Percentiles rank a stretch among this genome's conserved stretches.
Conservation (phyloP, 1,139 yeast genomes). For the Williopsis jadinii region DNA sequence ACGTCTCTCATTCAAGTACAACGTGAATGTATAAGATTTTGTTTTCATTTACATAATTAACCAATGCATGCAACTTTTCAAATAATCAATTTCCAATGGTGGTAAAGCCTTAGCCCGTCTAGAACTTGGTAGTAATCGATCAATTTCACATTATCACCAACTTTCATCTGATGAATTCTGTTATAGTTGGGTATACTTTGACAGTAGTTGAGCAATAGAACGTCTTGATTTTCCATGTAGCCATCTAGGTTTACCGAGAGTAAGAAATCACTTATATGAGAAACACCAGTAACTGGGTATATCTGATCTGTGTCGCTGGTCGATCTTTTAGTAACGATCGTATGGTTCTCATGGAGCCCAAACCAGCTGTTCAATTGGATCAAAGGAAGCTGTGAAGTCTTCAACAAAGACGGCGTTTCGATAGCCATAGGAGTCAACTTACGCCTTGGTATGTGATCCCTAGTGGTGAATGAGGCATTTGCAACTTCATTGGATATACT, state of each 20-base stretch:
- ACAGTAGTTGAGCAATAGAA: constrained; percentile 13
- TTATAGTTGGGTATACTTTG: constrained; percentile 7
- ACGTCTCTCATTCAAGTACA: background rate
- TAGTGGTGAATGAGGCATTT: no score
- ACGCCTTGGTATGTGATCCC: background rate
- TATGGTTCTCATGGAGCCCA: no score
- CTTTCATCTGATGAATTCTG: constrained; percentile 8
- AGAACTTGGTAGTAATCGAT: constrained; percentile 7
- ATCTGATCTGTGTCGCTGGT: no score
- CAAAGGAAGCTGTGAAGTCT: constrained; percentile 13
- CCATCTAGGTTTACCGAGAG: no score
- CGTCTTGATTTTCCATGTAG: background rate
- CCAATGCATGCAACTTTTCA: no score
- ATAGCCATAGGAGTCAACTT: background rate
- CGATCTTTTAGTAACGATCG: no score
- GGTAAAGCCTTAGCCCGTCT: constrained; percentile 9
- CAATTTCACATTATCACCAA: constrained; percentile 12
- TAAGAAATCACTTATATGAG: no score
- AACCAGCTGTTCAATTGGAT: constrained; percentile 14
- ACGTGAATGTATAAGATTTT: background rate
- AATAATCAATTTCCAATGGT: constrained; percentile 14
- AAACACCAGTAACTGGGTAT: no score
- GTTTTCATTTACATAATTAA: no score
- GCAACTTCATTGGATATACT: no score
- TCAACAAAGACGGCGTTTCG: background rate